phyloP scores from a whole-genome alignment of 2,329 filamentous ascomycete species.

The Rutstroemia sp. region DNA sequence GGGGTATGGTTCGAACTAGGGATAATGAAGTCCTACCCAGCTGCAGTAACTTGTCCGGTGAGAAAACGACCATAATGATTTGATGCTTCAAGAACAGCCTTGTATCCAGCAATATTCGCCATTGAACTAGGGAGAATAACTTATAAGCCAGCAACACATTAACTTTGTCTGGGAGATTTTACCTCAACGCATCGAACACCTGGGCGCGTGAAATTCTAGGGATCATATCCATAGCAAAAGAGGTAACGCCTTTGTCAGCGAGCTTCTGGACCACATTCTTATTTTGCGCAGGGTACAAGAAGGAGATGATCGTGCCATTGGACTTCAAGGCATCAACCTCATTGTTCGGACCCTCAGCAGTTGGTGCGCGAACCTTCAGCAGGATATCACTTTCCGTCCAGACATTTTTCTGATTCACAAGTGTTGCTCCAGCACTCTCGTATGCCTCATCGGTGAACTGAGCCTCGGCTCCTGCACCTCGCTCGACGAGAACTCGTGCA shows the following conservation, averaged over 20 bases:
- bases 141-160: conserved; percentile 7
- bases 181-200: conserved; percentile 70
- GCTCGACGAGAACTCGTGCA: conserved; percentile 67
- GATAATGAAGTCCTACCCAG: conserved; percentile 44
- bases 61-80: conserved; percentile 85
- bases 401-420: conserved; percentile 62
- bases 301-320: conserved; percentile 70
- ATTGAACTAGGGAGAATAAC: conserved; percentile 55
- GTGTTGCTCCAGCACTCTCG: conserved; percentile 66
- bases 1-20: neutral
- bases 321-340: conserved; percentile 63
- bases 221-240: conserved; percentile 90
- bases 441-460: conserved; percentile 75
- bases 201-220: conserved; percentile 85
- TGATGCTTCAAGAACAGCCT: conserved; percentile 81
- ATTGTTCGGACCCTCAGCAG: conserved; percentile 45
- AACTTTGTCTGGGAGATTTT: neutral
- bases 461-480: conserved; percentile 69
- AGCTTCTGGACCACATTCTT: conserved; percentile 66
- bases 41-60: conserved; percentile 84
- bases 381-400: conserved; percentile 73
- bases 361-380: conserved; percentile 75
- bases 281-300: conserved; percentile 78
- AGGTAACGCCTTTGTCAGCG: conserved; percentile 61
- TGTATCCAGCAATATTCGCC: conserved; percentile 93